These are phyloP conservation scores for Hypoxylon rubiginosum DNA, from an alignment of 2,329 filamentous ascomycete species.

Conservation along the genomic window DNA sequence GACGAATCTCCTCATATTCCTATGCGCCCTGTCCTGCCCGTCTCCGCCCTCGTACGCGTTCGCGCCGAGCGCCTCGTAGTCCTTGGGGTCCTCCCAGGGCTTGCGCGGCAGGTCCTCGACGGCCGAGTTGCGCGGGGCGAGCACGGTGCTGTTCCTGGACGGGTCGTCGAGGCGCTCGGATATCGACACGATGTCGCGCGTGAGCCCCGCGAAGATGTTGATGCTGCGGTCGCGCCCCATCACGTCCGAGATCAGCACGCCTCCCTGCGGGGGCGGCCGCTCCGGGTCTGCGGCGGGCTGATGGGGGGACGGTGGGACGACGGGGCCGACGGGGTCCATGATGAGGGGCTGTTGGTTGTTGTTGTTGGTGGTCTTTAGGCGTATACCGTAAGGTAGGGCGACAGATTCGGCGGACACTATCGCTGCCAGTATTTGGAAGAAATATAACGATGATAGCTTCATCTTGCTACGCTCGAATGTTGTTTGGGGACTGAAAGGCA, in stretches of 20 bases:
- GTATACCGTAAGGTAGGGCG: slow-evolving; percentile 42
- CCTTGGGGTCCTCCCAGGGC: slow-evolving; percentile 84
- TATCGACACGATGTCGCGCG: slow-evolving; percentile 79
- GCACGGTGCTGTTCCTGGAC: slow-evolving; percentile 80
- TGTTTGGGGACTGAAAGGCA: slow-evolving; percentile 8
- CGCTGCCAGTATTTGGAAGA: slow-evolving; percentile 36
- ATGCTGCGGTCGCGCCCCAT: slow-evolving; percentile 83
- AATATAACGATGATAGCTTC: slow-evolving; percentile 35
- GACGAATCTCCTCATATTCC: slow-evolving; percentile 84
- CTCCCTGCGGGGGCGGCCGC: slow-evolving; percentile 54
- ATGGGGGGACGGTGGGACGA: slow-evolving; percentile 40
- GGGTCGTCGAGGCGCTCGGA: slow-evolving; percentile 76
- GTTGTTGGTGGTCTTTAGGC: slow-evolving; percentile 37
- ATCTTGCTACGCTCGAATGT: slow-evolving; percentile 35
- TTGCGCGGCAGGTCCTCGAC: slow-evolving; percentile 84
- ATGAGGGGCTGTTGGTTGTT: slow-evolving; percentile 52
- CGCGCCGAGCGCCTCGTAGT: slow-evolving; percentile 76
- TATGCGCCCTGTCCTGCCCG: slow-evolving; percentile 80
- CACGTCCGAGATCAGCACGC: slow-evolving; percentile 84
- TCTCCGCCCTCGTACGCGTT: slow-evolving; percentile 81
- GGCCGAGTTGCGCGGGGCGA: slow-evolving; percentile 87
- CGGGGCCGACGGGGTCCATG: slow-evolving; percentile 48
- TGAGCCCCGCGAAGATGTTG: slow-evolving; percentile 86
- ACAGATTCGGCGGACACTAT: slow-evolving; percentile 41
- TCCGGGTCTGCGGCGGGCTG: slow-evolving; percentile 30